phyloP scores from a whole-genome alignment of 2,329 filamentous ascomycete species.

The Sporothrix protearum region DNA sequence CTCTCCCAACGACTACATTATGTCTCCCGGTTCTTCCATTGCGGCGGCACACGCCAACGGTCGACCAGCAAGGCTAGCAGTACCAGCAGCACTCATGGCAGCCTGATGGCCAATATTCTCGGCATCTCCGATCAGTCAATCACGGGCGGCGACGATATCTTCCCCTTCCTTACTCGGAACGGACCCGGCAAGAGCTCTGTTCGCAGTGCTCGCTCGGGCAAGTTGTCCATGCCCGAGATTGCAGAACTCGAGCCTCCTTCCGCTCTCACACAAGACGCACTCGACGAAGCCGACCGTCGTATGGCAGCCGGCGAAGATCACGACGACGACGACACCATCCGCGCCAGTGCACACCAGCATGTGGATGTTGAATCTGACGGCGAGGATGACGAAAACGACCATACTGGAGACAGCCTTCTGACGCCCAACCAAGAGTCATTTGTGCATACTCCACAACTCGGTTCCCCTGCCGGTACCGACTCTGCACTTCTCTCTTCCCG shows the following conservation, averaged over 20 bases:
- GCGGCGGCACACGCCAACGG: conserved; percentile 51
- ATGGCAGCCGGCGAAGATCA: conserved; percentile 34
- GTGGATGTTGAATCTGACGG: conserved; percentile 33
- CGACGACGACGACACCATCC: conserved; percentile 40
- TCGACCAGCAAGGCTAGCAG: conserved; percentile 53
- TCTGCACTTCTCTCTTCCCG: conserved; percentile 13
- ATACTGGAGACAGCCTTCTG: conserved; percentile 27
- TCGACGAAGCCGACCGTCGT: conserved; percentile 52
- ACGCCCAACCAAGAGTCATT: conserved; percentile 21
- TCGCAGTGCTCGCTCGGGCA: conserved; percentile 49
- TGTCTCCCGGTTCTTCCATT: conserved; percentile 63
- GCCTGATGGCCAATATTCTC: not conserved
- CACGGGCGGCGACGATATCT: conserved; percentile 39
- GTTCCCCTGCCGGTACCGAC: conserved; percentile 15
- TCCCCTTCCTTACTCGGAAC: conserved; percentile 45
- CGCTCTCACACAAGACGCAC: conserved; percentile 48
- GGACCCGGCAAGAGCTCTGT: conserved; percentile 55
- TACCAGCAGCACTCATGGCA: conserved; percentile 28
- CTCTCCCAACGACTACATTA: conserved; percentile 64
- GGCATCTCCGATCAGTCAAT: conserved; percentile 15
- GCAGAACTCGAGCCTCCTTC: conserved; percentile 53
- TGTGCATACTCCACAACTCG: conserved; percentile 27
- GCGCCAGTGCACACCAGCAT: conserved; percentile 38
- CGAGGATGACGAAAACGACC: conserved; percentile 8
- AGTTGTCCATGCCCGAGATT: conserved; percentile 54